A percentile compares a stretch with the other conserved stretches of the same genome.
Evolutionary conservation across 2,329 filamentous ascomycete genomes (phyloP).

Genomic region (Aspergillus sp.): DNA sequence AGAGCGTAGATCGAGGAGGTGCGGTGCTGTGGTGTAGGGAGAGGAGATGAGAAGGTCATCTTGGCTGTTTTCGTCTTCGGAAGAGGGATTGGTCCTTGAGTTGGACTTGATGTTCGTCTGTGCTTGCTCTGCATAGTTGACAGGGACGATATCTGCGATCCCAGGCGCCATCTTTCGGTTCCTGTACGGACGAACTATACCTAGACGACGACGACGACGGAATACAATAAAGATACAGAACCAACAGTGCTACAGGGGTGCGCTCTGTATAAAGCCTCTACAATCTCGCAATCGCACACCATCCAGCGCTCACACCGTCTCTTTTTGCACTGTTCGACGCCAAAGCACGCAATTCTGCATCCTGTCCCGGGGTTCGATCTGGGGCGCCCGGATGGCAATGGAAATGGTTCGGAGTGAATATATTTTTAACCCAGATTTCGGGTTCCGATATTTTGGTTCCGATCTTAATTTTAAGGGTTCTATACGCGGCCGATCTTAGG

Average conservation of each 20-base stretch:
- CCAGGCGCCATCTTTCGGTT: not conserved
- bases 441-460: not conserved
- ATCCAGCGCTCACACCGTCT: not conserved
- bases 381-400: not conserved
- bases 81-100: too few relatives aligned
- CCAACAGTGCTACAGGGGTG: not conserved
- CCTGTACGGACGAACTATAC: not conserved
- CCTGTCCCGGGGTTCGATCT: constrained; percentile 4
- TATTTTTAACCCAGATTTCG: too few relatives aligned
- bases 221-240: not conserved
- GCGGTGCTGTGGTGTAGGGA: constrained; percentile 62
- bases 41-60: constrained; percentile 54
- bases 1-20: constrained; percentile 63
- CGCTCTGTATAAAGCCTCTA: not conserved
- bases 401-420: not conserved
- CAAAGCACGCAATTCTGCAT: constrained; percentile 14
- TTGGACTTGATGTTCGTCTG: too few relatives aligned
- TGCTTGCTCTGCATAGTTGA: not conserved
- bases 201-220: not conserved
- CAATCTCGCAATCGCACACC: not conserved
- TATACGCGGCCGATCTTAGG: too few relatives aligned
- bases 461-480: too few relatives aligned
- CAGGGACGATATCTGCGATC: not conserved
- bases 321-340: not conserved
- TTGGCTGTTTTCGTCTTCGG: too few relatives aligned